A percentile compares a stretch with the other conserved stretches of the same genome.
These are phyloP conservation scores for Crepidotus variabilis DNA, from an alignment of 768 basidiomycete species.

Conservation along the genomic window DNA sequence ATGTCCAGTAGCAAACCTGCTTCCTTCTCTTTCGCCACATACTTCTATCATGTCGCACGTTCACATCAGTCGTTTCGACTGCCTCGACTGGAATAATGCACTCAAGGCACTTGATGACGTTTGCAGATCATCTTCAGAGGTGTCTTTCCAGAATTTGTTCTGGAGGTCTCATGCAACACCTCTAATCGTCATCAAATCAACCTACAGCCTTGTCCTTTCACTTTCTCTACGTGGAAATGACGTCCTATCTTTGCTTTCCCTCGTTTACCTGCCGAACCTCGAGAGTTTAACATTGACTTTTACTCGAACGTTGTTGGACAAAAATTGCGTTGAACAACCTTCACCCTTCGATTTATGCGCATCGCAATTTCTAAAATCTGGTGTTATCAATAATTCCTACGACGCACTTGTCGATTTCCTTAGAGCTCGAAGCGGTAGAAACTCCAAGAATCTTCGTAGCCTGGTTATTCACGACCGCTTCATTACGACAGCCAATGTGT, in stretches of 20 bases:
- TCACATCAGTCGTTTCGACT: too few species aligned
- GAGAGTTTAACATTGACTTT: not conserved
- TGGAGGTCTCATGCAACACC: not conserved
- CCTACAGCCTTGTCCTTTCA: not conserved
- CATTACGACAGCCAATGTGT: not conserved
- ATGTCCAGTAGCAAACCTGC: too few species aligned
- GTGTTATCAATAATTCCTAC: not conserved
- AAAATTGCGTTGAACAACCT: not conserved
- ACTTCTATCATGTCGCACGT: too few species aligned
- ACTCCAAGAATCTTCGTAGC: not conserved
- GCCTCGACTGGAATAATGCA: too few species aligned
- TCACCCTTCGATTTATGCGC: not conserved
- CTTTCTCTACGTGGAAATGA: not conserved
- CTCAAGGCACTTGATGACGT: not conserved
- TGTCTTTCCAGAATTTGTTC: not conserved
- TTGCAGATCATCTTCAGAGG: not conserved
- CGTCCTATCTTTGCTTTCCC: not conserved
- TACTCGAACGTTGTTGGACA: not conserved
- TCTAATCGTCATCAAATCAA: not conserved
- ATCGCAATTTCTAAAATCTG: not conserved
- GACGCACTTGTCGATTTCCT: not conserved
- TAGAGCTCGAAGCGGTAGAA: not conserved
- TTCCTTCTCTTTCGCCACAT: too few species aligned
- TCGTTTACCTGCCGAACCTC: not conserved
- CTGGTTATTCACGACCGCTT: not conserved